A percentile compares a stretch with the other conserved stretches of the same genome.
phyloP scores from a whole-genome alignment of 768 basidiomycete species.

The Crepidotus variabilis region DNA sequence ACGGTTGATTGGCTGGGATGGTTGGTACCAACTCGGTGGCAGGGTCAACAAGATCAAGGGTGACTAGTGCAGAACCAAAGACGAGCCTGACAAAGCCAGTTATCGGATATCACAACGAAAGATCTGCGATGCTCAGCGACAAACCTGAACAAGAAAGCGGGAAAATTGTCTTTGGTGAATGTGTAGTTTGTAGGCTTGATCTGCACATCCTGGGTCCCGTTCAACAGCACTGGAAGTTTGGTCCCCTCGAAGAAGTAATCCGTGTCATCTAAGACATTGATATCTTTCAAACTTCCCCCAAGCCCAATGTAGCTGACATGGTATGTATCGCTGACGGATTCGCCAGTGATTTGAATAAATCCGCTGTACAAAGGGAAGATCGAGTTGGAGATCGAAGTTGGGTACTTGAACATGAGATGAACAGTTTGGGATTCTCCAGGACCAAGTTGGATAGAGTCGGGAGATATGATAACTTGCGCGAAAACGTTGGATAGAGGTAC shows the following conservation, averaged over 20 bases:
- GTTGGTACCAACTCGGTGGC: too few species aligned
- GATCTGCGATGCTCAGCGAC: too few species aligned
- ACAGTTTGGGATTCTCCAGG: constrained; percentile 39
- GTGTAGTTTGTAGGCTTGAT: constrained; percentile 39
- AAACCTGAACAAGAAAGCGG: constrained; percentile 35
- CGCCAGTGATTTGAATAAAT: constrained; percentile 43
- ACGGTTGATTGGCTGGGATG: too few species aligned
- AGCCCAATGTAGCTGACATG: constrained; percentile 46
- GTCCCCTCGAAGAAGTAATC: constrained; percentile 36
- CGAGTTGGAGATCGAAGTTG: constrained; percentile 34
- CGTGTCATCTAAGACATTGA: constrained; percentile 49
- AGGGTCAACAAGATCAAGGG: too few species aligned
- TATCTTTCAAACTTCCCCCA: constrained; percentile 37
- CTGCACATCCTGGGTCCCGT: constrained; percentile 36
- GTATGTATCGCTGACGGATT: constrained; percentile 24
- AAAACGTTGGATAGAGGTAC: constrained; percentile 40
- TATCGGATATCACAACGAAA: too few species aligned
- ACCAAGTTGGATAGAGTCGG: constrained; percentile 36
- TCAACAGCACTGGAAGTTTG: constrained; percentile 36
- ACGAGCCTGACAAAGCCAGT: too few species aligned
- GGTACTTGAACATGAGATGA: constrained; percentile 42
- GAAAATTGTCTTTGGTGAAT: constrained; percentile 37
- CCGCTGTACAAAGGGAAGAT: constrained; percentile 59
- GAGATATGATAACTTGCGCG: constrained; percentile 43
- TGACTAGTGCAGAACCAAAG: too few species aligned